phyloP scores from a whole-genome alignment of 768 basidiomycete genomes.

The Suillus plorans region DNA sequence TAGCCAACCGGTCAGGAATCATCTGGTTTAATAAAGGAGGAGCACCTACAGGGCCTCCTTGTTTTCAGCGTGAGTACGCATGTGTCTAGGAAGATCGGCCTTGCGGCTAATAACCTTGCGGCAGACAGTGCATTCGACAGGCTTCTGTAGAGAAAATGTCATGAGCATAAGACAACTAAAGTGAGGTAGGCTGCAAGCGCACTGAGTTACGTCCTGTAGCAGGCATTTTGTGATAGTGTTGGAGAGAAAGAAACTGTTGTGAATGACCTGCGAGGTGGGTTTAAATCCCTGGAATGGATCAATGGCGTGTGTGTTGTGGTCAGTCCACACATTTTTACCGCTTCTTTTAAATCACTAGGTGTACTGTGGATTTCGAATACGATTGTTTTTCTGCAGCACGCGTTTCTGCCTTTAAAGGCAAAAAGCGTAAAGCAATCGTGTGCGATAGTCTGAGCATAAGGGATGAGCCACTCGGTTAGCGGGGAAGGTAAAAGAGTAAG shows the following conservation, averaged over 20 bases:
- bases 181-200: neutral
- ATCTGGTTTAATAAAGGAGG: too few relatives aligned
- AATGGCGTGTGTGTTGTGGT: slow-evolving; percentile 5
- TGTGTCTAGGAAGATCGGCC: slow-evolving; percentile 29
- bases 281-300: neutral
- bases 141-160: slow-evolving; percentile 2
- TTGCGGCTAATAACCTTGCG: slow-evolving; percentile 18
- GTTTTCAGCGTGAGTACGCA: slow-evolving; percentile 21
- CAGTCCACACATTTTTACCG: slow-evolving; percentile 2
- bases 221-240: slow-evolving; percentile 10
- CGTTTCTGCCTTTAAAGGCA: slow-evolving; percentile 16
- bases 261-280: neutral
- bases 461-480: slow-evolving; percentile 27
- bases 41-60: slow-evolving; percentile 25
- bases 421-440: slow-evolving; percentile 25
- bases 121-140: slow-evolving; percentile 18
- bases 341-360: slow-evolving; percentile 22
- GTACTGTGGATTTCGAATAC: slow-evolving; percentile 14
- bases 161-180: neutral
- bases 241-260: neutral
- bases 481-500: slow-evolving; percentile 7
- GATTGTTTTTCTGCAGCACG: slow-evolving; percentile 28
- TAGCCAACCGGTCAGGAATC: slow-evolving; percentile 3
- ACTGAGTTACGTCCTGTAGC: slow-evolving; percentile 7
- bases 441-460: slow-evolving; percentile 14